Evolutionary conservation across 352 stramenopile species (phyloP).

Genomic region (Globisporangium canariense): DNA sequence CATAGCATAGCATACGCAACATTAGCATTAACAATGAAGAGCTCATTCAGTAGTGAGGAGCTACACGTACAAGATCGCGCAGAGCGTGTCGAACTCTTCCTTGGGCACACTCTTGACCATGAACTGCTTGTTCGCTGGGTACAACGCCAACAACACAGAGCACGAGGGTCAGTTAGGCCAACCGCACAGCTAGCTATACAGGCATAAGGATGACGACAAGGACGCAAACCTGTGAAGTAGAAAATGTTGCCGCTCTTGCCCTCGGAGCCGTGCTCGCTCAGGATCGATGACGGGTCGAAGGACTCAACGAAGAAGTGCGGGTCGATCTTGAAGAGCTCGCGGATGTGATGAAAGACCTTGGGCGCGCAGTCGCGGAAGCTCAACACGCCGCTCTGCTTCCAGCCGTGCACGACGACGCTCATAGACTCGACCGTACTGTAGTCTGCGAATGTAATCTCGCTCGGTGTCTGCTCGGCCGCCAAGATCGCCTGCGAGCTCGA

Average conservation of each 20-base stretch:
- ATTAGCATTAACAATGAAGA: not conserved
- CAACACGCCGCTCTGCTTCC: conserved; percentile 46
- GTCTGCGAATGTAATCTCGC: conserved; percentile 54
- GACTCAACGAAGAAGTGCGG: conserved; percentile 69
- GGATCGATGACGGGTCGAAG: conserved; percentile 63
- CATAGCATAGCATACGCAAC: not conserved
- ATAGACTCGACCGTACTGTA: conserved; percentile 72
- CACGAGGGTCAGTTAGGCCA: conserved; percentile 8
- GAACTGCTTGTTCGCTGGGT: conserved; percentile 75
- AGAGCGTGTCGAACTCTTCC: conserved; percentile 79
- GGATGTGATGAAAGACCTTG: conserved; percentile 76
- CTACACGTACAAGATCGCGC: conserved; percentile 60
- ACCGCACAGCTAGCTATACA: not conserved
- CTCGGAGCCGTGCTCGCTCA: conserved; percentile 78
- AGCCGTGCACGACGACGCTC: conserved; percentile 66
- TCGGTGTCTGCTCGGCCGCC: conserved; percentile 23
- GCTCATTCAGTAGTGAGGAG: not conserved
- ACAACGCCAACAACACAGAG: not conserved
- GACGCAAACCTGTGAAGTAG: conserved; percentile 65
- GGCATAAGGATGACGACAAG: not conserved
- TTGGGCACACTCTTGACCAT: conserved; percentile 88
- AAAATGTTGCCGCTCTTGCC: conserved; percentile 87
- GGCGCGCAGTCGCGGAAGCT: conserved; percentile 76
- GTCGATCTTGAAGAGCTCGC: conserved; percentile 71
- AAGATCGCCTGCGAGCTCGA: conserved; percentile 57